Conservation (phyloP, 257 asterid species). For the Penstemon eatonii region DNA sequence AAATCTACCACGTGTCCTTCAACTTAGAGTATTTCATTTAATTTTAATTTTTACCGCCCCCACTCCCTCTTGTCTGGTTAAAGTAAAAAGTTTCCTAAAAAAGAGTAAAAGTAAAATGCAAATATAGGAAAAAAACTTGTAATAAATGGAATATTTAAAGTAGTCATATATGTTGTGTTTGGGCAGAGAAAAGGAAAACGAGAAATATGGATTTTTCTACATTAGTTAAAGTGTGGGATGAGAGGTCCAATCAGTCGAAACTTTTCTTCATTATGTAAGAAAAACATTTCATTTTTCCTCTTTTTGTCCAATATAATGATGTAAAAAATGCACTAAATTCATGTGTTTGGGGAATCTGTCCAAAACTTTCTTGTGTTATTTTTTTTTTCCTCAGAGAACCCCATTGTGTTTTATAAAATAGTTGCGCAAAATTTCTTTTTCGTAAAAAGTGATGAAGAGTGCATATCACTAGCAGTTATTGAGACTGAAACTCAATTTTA, state of each 20-base stretch:
- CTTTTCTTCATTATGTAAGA: background rate
- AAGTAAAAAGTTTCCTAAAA: conserved; percentile 33
- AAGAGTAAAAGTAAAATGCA: conserved; percentile 16
- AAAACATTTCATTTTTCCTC: background rate
- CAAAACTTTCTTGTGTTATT: too few relatives aligned
- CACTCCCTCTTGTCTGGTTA: conserved; percentile 41
- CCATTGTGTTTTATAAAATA: too few relatives aligned
- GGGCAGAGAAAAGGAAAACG: background rate
- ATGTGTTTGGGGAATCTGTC: too few relatives aligned
- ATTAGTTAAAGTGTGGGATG: too few relatives aligned
- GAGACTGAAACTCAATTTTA: too few relatives aligned
- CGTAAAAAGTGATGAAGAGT: too few relatives aligned
- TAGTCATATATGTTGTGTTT: conserved; percentile 10
- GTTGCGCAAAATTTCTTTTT: too few relatives aligned
- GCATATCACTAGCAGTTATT: too few relatives aligned
- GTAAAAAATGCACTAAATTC: background rate
- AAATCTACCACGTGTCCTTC: conserved; percentile 48
- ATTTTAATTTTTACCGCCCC: conserved; percentile 29
- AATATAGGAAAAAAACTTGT: conserved; percentile 8
- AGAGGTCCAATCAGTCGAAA: background rate
- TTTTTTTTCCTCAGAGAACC: too few relatives aligned
- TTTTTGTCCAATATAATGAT: background rate
- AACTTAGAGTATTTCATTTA: conserved; percentile 5
- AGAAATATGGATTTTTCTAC: background rate
- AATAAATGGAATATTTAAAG: conserved; percentile 9